Base-by-base conservation (phyloP, 2,329 filamentous ascomycete genomes). In the Talaromyces sp. region DNA sequence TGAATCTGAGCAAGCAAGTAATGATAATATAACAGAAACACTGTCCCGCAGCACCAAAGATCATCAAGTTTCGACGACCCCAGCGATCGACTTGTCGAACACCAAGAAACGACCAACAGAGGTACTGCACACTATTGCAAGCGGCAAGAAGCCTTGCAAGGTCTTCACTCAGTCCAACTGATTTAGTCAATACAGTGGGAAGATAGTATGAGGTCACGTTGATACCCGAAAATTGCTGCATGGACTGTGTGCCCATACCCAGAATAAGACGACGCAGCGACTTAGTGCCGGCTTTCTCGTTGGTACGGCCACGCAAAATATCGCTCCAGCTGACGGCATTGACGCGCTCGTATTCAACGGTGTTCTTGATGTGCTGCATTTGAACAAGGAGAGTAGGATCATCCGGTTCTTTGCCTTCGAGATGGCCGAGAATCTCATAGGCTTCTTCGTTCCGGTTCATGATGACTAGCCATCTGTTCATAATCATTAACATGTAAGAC, bases 181-280 rank as follows among this genome's bases (percentile, higher is more conserved):
- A 84, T 61, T 83, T 70, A 64, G 85, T 86, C 10, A 88, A 80
- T 0, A 89, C 84, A 57, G 86, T 86, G 0, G 85, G 82, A 83
- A 69, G 59, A 39, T 69, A 69, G 50, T 67, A 66, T 15, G 33
- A 47, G 27, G 64, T 67, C 2, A 64, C 61, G 31, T 67, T 68
- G 59, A 67, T 72, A 2, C 72, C 73, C 13, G 50, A 33, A 49
- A 72, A 66, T 63, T 73, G 70, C 22, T 72, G 68, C 64, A 71
- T 73, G 19, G 70, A 70, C 52, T 73, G 72, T 67, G 72, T 74
- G 70, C 74, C 78, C 13, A 78, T 78, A 19, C 79, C 79, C 0
- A 81, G 69, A 27, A 78, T 73, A 72, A 80, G 77, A 7, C 78
- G 69, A 27, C 77, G 70, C 7, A 79, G 61, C 2, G 78, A 74